Percentiles rank a stretch among this genome's conserved stretches.
Evolutionary conservation across 2,329 filamentous ascomycete species (phyloP).

Genomic region (Clarireedia homoeocarpa): DNA sequence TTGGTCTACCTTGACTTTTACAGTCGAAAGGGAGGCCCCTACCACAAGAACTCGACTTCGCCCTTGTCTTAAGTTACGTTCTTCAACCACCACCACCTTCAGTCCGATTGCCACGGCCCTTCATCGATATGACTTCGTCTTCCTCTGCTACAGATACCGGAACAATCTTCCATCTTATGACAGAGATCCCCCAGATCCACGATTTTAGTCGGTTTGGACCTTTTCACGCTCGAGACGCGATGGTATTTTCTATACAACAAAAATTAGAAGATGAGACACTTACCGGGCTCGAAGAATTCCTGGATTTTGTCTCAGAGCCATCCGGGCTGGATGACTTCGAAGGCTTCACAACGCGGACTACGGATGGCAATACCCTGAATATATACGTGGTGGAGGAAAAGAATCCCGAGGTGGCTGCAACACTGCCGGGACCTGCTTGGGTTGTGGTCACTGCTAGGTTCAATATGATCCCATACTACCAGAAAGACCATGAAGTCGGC

Average conservation of each 20-base stretch:
- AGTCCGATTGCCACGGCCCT: too few species aligned
- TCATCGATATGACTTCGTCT: not conserved
- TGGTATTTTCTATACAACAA: not conserved
- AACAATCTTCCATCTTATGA: not conserved
- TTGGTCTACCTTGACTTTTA: too few species aligned
- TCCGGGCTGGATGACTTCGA: not conserved
- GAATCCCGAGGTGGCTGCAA: not conserved
- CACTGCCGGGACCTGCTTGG: not conserved
- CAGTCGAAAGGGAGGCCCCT: too few species aligned
- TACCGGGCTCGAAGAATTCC: not conserved
- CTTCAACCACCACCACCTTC: too few species aligned
- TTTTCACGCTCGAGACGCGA: not conserved
- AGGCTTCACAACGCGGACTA: not conserved
- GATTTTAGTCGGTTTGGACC: not conserved
- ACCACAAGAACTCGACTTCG: too few species aligned
- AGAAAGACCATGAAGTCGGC: not conserved
- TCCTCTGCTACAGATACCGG: not conserved
- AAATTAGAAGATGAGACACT: not conserved
- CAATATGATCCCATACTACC: not conserved
- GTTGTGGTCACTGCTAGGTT: not conserved
- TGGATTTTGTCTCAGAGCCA: not conserved
- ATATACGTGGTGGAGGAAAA: not conserved
- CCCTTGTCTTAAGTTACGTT: too few species aligned
- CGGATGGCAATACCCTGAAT: not conserved
- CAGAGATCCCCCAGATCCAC: not conserved